These are phyloP conservation scores for Tausonia pullulans DNA, from an alignment of 1,284 basidiomycete genomes.

Conservation along the genomic window DNA sequence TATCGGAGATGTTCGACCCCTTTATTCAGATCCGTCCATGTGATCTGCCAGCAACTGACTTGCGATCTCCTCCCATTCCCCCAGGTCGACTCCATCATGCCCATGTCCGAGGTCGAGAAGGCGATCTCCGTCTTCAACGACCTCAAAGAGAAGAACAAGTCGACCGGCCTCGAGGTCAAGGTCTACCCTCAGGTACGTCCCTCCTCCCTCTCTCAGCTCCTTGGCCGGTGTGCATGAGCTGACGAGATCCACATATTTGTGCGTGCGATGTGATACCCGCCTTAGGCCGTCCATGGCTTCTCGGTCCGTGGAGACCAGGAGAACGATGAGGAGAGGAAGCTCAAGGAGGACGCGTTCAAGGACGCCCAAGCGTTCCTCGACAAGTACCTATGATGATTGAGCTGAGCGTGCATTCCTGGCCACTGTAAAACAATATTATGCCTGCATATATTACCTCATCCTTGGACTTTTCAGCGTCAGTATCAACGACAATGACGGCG, in stretches of 20 bases:
- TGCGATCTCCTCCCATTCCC: neutral
- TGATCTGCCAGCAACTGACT: neutral
- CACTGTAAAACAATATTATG: too few species aligned
- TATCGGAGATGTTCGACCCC: constrained; percentile 3
- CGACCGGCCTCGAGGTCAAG: constrained; percentile 5
- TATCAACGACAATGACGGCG: too few species aligned
- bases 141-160: neutral
- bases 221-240: neutral
- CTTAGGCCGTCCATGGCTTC: constrained; percentile 14
- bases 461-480: too few species aligned
- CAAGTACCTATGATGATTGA: neutral
- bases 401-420: too few species aligned
- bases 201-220: neutral
- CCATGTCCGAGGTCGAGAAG: neutral
- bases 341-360: constrained; percentile 4
- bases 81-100: constrained; percentile 9
- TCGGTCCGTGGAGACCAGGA: constrained; percentile 10
- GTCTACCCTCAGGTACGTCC: neutral
- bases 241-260: too few species aligned
- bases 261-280: neutral
- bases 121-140: neutral
- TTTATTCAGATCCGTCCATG: neutral
- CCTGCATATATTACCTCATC: too few species aligned
- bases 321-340: constrained; percentile 5
- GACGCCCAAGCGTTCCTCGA: constrained; percentile 4